Evolutionary conservation across 2,329 filamentous ascomycete genomes (phyloP), one percentile per base, ranked within the genome.

Genomic region (Xylaria sp.): DNA sequence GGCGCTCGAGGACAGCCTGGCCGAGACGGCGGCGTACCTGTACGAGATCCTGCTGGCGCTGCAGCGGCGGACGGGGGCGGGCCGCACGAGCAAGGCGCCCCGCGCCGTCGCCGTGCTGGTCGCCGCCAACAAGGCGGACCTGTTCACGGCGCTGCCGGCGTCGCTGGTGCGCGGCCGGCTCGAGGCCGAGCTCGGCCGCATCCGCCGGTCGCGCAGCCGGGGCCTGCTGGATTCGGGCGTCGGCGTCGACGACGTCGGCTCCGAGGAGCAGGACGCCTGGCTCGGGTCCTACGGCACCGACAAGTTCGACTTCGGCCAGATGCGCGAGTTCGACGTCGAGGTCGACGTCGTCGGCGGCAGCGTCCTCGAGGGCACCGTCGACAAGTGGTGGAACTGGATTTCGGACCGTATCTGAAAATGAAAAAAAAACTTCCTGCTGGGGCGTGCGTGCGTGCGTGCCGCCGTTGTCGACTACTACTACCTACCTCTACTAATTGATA

Each of bases 361-460:
- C 72, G 85, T 88, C 57, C 76, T 70, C 67, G 83, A 88, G 49
- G 86, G 82, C 8, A 88, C 87, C 21, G 85, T 91, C 26, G 86
- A 89, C 52, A 87, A 84, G 71, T 97, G 93, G 92, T 96, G 92
- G 84, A 83, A 84, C 65, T 97, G 93, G 93, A 87, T 97, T 68
- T 90, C 87, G 2, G 82, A 87, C 68, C 85, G 87, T 67, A 75
- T 95, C 64, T 94, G 72, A 75, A 47, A n/a, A 21, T n/a, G 18
- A 22, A n/a, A n/a, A n/a, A n/a, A n/a, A n/a, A n/a, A n/a, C n/a
- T n/a, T n/a, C n/a, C 6, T 26, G 11, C 24, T 5, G 6, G 11
- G 24, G 11, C 24, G 24, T 26, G 24, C 24, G 24, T 5, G 16
- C 11, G 4, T 3, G 29, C 29, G 16, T 34, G 29, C 3, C 29